Percentiles rank a stretch among this genome's conserved stretches.
Evolutionary conservation across 2,329 filamentous ascomycete species (phyloP).

Genomic region (Ascochyta fabae): DNA sequence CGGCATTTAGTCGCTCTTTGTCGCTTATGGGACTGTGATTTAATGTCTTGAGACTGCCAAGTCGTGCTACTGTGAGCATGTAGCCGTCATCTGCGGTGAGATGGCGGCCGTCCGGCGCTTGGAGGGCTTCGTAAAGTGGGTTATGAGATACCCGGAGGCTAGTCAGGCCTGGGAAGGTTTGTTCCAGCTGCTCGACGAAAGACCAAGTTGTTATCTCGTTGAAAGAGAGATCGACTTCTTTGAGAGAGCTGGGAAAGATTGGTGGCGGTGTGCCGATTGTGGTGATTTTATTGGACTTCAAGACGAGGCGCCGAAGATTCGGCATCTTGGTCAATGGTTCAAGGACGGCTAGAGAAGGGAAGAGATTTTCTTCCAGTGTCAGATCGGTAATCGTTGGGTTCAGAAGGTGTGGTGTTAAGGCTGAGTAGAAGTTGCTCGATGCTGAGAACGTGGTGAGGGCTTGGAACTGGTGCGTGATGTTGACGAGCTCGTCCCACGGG

Average conservation of each 20-base stretch:
- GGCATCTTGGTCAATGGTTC: conserved; percentile 65
- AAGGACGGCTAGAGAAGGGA: conserved; percentile 66
- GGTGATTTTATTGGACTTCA: conserved; percentile 79
- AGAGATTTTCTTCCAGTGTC: conserved; percentile 75
- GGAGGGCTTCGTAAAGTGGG: conserved; percentile 73
- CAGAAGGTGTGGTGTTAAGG: conserved; percentile 48
- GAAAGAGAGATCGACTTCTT: conserved; percentile 54
- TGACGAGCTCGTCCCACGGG: conserved; percentile 46
- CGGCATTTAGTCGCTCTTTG: conserved; percentile 83
- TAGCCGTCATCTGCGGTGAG: conserved; percentile 77
- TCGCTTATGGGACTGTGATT: conserved; percentile 74
- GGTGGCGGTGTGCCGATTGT: conserved; percentile 39
- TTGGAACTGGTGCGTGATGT: conserved; percentile 60
- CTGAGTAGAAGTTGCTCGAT: conserved; percentile 48
- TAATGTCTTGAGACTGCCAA: conserved; percentile 70
- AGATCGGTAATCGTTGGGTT: conserved; percentile 65
- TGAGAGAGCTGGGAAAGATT: conserved; percentile 41
- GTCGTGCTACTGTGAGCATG: conserved; percentile 83
- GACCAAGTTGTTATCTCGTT: conserved; percentile 65
- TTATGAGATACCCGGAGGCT: conserved; percentile 85
- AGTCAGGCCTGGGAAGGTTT: conserved; percentile 73
- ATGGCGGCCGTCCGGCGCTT: conserved; percentile 48
- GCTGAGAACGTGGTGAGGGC: conserved; percentile 60
- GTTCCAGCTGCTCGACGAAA: conserved; percentile 73
- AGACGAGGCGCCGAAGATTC: conserved; percentile 57